phyloP scores from a whole-genome alignment of 129 eudicot species.

The Flaveria trinervia region DNA sequence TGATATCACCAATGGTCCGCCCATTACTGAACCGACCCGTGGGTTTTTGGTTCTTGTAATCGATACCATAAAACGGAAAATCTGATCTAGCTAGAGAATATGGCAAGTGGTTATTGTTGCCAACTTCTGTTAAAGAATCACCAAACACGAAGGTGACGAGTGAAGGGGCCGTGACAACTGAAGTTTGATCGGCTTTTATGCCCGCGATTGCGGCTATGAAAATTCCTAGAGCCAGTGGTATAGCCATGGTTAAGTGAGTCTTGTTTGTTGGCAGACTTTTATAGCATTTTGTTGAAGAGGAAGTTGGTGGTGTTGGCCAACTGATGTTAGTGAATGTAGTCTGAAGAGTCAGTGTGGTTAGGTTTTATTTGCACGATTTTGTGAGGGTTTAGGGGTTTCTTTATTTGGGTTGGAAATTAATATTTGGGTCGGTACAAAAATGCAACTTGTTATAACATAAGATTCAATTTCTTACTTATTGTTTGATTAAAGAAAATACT shows the following conservation, averaged over 20 bases:
- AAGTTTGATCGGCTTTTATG: constrained; percentile 22
- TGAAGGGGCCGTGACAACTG: constrained; percentile 26
- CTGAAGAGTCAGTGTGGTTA: constrained; percentile 36
- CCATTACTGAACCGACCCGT: constrained; percentile 93
- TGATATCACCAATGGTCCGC: constrained; percentile 88
- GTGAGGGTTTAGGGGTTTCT: constrained; percentile 22
- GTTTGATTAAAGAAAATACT: too few species aligned
- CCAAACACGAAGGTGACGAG: constrained; percentile 77
- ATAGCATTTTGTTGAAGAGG: constrained; percentile 3
- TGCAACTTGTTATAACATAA: constrained; percentile 8
- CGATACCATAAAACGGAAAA: constrained; percentile 74
- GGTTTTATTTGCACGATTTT: constrained; percentile 31
- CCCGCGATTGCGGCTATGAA: constrained; percentile 1
- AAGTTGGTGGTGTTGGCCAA: constrained; percentile 67
- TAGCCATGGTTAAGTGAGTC: constrained; percentile 17
- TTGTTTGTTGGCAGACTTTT: constrained; percentile 13
- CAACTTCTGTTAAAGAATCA: constrained; percentile 90
- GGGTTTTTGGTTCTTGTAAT: constrained; percentile 51
- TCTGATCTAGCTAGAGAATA: constrained; percentile 81
- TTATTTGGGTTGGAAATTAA: constrained; percentile 27
- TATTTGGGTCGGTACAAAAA: too few species aligned
- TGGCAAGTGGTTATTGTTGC: constrained; percentile 71
- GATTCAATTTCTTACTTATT: background rate
- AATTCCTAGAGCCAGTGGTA: background rate
- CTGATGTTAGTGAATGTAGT: constrained; percentile 37